phyloP scores from a whole-genome alignment of 495 filamentous ascomycete species.

The Talaromyces stipitatus region DNA sequence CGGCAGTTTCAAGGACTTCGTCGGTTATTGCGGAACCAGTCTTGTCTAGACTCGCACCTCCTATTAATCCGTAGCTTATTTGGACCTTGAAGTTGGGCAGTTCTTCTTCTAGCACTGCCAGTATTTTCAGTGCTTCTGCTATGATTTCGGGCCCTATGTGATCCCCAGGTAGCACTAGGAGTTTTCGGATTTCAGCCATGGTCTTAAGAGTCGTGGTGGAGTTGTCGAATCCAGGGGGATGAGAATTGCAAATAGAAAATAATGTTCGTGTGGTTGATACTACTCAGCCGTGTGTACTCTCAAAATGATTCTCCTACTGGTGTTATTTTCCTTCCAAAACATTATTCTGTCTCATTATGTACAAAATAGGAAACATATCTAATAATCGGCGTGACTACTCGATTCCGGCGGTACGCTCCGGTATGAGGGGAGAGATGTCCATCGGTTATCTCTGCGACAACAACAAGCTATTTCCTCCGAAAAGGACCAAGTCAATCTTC shows the following conservation, averaged over 20 bases:
- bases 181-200: not conserved
- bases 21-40: constrained; percentile 26
- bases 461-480: not conserved
- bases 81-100: constrained; percentile 17
- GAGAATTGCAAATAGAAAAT: not conserved
- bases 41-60: constrained; percentile 21
- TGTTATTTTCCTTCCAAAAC: too few relatives aligned
- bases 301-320: too few relatives aligned
- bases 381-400: too few relatives aligned
- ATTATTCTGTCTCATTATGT: not conserved
- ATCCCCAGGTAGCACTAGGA: constrained; percentile 16
- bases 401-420: constrained; percentile 5
- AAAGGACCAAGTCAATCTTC: not conserved
- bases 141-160: constrained; percentile 26
- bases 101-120: constrained; percentile 13
- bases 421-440: not conserved
- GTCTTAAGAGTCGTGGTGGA: not conserved
- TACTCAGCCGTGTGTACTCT: not conserved
- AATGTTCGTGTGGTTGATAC: not conserved
- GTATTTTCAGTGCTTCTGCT: constrained; percentile 16
- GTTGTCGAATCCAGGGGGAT: not conserved
- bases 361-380: too few relatives aligned
- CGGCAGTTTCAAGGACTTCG: constrained; percentile 21
- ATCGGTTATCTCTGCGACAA: not conserved
- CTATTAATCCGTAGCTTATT: constrained; percentile 17